Percentiles rank a stretch among this genome's conserved stretches.
These are phyloP conservation scores for Amauroascus niger DNA, from an alignment of 2,329 filamentous ascomycete species.

Conservation along the genomic window DNA sequence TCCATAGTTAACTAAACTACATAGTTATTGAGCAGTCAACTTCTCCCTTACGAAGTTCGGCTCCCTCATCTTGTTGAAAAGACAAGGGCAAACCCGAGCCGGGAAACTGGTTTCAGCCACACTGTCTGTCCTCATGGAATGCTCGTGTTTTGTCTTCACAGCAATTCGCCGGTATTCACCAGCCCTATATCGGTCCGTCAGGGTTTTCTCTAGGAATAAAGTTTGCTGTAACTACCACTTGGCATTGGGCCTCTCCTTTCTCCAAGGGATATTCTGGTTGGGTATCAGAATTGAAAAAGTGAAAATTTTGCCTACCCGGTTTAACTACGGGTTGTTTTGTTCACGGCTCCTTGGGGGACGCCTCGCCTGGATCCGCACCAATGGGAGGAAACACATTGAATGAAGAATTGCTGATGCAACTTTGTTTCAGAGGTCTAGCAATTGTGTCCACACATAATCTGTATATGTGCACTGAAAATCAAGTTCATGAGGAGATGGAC, in stretches of 20 bases:
- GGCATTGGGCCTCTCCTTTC: background rate
- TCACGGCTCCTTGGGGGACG: too few species aligned
- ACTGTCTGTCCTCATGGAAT: background rate
- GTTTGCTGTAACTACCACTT: background rate
- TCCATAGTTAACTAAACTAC: too few species aligned
- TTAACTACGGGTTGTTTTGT: too few species aligned
- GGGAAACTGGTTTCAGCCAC: slow-evolving; percentile 3
- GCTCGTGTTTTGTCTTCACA: background rate
- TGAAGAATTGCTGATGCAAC: background rate
- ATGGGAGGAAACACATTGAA: too few species aligned
- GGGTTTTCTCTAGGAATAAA: background rate
- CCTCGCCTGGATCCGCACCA: too few species aligned
- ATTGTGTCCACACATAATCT: too few species aligned
- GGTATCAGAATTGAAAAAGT: background rate
- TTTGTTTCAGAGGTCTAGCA: background rate
- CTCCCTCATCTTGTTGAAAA: background rate
- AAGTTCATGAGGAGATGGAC: background rate
- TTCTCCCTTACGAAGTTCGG: too few species aligned
- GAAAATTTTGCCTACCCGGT: too few species aligned
- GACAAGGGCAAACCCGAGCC: too few species aligned
- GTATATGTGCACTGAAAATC: too few species aligned
- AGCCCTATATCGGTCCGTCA: slow-evolving; percentile 1
- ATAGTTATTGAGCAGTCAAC: too few species aligned
- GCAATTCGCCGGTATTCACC: background rate
- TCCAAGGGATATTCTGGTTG: background rate